Evolutionary conservation across 148 eudicot genomes (phyloP), one percentile per base, ranked within the genome.

Genomic region (Euryodendron excelsum): DNA sequence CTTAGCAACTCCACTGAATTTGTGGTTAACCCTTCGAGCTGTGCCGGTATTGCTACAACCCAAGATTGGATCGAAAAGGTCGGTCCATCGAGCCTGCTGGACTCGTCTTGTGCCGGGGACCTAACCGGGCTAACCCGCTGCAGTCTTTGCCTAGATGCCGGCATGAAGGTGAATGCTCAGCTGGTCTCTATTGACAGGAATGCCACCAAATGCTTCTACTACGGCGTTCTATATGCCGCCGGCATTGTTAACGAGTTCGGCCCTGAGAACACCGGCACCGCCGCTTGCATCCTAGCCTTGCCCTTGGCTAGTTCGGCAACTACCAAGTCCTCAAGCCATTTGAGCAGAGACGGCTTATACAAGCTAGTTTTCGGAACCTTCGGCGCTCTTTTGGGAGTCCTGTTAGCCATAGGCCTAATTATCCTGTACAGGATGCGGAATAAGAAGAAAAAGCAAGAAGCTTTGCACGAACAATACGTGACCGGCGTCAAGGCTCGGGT

Each of bases 121-220:
- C 56, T 91, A 56, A 71, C 83, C 0, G 84, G 79, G 5, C 67
- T 91, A 10, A 79, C 90, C 2, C 83, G 77, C 71, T 91, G 94
- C 71, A 78, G 91, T 74, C 71, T 84, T 23, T 91, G 94, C 50
- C 74, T 91, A 25, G 92, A 89, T 73, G 90, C 92, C 5, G 94
- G 94, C 3, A 78, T 87, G 83, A 85, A 76, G 63, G 81, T 87
- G 14, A 84, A 48, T 47, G 74, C 94, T 31, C 61, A 81, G 60
- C 61, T 91, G 37, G 88, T 80, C 25, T 80, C 91, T 60, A 70
- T 85, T 17, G 80, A 84, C 50, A 88, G 85, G 15, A 91, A 89
- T 55, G 75, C 90, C 14, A 87, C 94, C 0, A 86, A 86, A 65
- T 91, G 94, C 72, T 91, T 91, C 73, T 87, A 74, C 64, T 91